A percentile compares a stretch with the other conserved stretches of the same genome.
Conservation (phyloP, 306 rosid genomes). For the Medicago arabica region DNA sequence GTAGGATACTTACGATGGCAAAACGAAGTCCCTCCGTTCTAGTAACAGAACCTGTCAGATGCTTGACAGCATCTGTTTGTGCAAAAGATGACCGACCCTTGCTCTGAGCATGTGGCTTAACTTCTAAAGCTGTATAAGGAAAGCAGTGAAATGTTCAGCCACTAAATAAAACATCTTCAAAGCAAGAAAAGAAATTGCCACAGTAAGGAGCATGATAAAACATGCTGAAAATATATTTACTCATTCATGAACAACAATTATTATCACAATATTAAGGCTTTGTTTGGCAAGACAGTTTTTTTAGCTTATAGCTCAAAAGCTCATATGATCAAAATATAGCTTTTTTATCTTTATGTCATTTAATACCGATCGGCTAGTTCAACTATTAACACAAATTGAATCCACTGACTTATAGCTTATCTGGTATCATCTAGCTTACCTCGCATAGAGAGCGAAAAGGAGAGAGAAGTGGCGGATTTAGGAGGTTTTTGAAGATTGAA, state of each 20-base stretch:
- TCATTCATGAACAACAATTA: constrained; percentile 8
- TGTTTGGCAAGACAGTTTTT: too few relatives aligned
- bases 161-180: constrained; percentile 4
- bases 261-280: background rate
- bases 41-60: constrained; percentile 81
- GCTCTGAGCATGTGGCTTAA: constrained; percentile 33
- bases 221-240: constrained; percentile 25
- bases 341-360: too few relatives aligned
- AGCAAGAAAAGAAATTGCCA: constrained; percentile 13
- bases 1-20: constrained; percentile 64
- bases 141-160: constrained; percentile 38
- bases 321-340: too few relatives aligned
- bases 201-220: background rate
- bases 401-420: too few relatives aligned
- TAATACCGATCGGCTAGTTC: too few relatives aligned
- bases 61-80: constrained; percentile 74
- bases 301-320: too few relatives aligned
- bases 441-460: constrained; percentile 29
- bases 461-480: constrained; percentile 27
- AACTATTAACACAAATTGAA: too few relatives aligned
- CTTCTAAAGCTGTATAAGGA: constrained; percentile 35
- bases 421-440: constrained; percentile 19
- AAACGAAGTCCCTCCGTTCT: constrained; percentile 81
- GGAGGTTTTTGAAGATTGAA: constrained; percentile 37
- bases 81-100: constrained; percentile 54